Base-by-base conservation (phyloP, 2,329 filamentous ascomycete species). In the Aspergillus amoenus region DNA sequence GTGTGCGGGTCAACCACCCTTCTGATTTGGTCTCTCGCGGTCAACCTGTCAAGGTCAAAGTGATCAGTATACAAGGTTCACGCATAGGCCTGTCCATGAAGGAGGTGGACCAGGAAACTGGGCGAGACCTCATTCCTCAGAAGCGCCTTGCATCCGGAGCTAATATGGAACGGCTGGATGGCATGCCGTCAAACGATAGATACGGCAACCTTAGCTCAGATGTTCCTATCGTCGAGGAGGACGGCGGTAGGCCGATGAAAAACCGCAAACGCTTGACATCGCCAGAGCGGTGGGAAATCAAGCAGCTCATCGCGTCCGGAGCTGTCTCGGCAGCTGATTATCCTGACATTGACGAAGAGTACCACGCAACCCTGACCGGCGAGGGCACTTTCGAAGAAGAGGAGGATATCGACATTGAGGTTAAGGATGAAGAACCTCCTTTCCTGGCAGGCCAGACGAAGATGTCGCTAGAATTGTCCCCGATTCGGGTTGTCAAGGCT, bases 401-500 rank as follows among this genome's bases (percentile, higher is more conserved):
- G 71, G 91, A 97, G 73, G 94, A 99, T 69, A 86, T 99, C 4
- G 94, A 99, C 67, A 99, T 99, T 61, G 94, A 99, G 74, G 90
- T 99, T 30, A 85, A 88, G 64, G 94, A 99, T 61, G 94, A 99
- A 67, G 94, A 99, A 68, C 95, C 94, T 0, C 94, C 94, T 0
- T 99, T 99, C 79, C 76, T 99, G 61, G 90, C 91, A 15, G 94
- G 94, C 4, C 95, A 99, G 73, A 99, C 94, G 0, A 97, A 97
- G 70, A 93, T 96, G 70, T 96, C 92, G 9, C 81, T 99, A 8
- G 94, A 99, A 69, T 78, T 99, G 4, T 97, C 93, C 2, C 94
- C 94, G 0, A 99, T 99, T 60, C 85, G 95, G 62, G 93, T 99
- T 21, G 91, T 99, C 66, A 97, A 97, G 75, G 94, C 94, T 1